A percentile compares a stretch with the other conserved stretches of the same genome.
Evolutionary conservation across 495 filamentous ascomycete genomes (phyloP).

Genomic region (Penicillium steckii): DNA sequence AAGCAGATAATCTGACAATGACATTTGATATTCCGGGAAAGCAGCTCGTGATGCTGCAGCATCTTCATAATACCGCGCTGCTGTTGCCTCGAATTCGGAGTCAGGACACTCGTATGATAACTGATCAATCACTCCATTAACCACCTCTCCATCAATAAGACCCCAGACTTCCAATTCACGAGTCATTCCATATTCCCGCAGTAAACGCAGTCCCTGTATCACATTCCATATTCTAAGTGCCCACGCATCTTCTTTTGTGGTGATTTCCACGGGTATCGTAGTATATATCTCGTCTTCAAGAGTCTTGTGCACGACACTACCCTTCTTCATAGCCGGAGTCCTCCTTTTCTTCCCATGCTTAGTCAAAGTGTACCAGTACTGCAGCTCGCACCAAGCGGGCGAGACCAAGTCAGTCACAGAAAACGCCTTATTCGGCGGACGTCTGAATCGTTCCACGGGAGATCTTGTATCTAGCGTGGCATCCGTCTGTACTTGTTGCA

Average conservation of each 20-base stretch:
- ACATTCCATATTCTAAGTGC: conserved; percentile 90
- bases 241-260: conserved; percentile 76
- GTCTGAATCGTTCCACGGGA: conserved; percentile 75
- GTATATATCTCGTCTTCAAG: conserved; percentile 84
- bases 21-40: conserved; percentile 53
- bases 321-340: conserved; percentile 81
- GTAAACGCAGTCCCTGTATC: conserved; percentile 75
- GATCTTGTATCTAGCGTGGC: conserved; percentile 44
- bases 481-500: conserved; percentile 12
- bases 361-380: conserved; percentile 84
- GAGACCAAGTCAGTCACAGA: conserved; percentile 86
- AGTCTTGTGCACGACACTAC: conserved; percentile 72
- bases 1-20: conserved; percentile 50
- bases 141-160: conserved; percentile 72
- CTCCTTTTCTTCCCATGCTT: conserved; percentile 68
- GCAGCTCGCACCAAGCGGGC: conserved; percentile 93
- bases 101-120: conserved; percentile 78
- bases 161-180: conserved; percentile 96
- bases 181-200: conserved; percentile 77
- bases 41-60: conserved; percentile 32
- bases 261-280: conserved; percentile 68
- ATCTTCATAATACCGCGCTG: conserved; percentile 34
- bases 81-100: conserved; percentile 58
- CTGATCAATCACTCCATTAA: conserved; percentile 90
- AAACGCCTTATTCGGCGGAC: conserved; percentile 72